These are phyloP conservation scores for Pterocarpus santalinus DNA, from an alignment of 306 rosid genomes.

Conservation along the genomic window DNA sequence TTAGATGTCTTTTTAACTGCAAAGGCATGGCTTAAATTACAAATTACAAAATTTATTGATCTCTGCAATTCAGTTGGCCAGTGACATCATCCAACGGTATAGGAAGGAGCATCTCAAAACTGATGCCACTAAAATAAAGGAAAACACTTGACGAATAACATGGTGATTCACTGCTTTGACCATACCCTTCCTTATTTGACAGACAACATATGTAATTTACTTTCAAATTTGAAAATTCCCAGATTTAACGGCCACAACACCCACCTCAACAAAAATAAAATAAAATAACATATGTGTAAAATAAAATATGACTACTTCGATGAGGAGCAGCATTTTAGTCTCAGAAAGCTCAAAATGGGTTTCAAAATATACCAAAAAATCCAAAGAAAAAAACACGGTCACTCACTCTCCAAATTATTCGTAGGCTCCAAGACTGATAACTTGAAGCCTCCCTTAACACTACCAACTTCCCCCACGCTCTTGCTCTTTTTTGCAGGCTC, in stretches of 20 bases:
- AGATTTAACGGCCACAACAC: not conserved
- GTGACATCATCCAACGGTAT: conserved; percentile 5
- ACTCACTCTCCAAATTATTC: conserved; percentile 65
- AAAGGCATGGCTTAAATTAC: conserved; percentile 29
- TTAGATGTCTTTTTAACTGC: conserved; percentile 62
- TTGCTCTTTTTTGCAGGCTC: conserved; percentile 70
- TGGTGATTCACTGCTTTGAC: not conserved
- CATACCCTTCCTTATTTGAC: conserved; percentile 18
- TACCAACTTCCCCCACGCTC: conserved; percentile 48
- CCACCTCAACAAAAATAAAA: not conserved
- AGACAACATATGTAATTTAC: conserved; percentile 1
- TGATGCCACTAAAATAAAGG: not conserved
- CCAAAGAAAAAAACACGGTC: not conserved
- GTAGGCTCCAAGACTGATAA: conserved; percentile 49
- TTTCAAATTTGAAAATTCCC: conserved; percentile 4
- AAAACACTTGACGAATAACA: not conserved
- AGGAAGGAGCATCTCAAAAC: not conserved
- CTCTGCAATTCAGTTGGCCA: conserved; percentile 12
- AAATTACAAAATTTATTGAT: conserved; percentile 7
- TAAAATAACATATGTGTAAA: not conserved
- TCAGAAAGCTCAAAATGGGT: not conserved
- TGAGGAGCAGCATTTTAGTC: not conserved
- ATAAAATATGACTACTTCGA: too few species aligned
- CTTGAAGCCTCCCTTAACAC: conserved; percentile 44
- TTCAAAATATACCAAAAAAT: not conserved